Evolutionary conservation across 1,284 basidiomycete genomes (phyloP), one percentile per base, ranked within the genome.

Genomic region (Ustilago sp.): DNA sequence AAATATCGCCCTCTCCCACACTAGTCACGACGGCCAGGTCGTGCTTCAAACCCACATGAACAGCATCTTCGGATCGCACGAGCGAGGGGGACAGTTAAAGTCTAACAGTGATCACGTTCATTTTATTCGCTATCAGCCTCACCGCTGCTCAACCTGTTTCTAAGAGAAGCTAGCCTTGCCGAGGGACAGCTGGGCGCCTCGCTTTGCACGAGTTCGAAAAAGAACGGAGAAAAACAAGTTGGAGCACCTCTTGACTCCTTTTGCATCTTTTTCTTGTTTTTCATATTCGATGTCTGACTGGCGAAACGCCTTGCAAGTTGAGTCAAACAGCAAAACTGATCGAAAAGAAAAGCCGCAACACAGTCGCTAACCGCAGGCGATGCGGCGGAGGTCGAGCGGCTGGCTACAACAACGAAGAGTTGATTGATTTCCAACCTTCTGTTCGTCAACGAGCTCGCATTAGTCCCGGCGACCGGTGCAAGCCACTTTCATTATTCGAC

Each of bases 151-250:
- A 8, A 11, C 43, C 23, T 19, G 7, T 15, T 17, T 41, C 39
- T 45, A 17, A 19, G n/a, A 45, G 43, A 45, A 45, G 39, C 39
- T 19, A 19, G n/a, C 19, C n/a, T 45, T 45, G 13, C 17, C 43
- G n/a, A 19, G 31, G 23, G 28, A 31, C 48, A 13, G 23, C 32
- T 28, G 48, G 23, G 48, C 28, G 51, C 51, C 34, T 23, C 51
- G 36, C 51, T 15, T 19, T 47, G 56, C 56, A 58, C 48, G 56
- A 58, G 43, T 58, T 58, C 43, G 56, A 58, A 58, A 57, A 57
- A 34, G n/a, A 57, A 28, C 23, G 23, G 23, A 28, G 23, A 28
- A 28, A 28, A 28, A 28, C 23, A 47, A 52, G 34, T 34, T 32
- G 47, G n/a, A 13, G 47, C 47, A n/a, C 6, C 48, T 50, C 48